Conservation (phyloP, 1,284 basidiomycete species). For the Ganoderma leucocontextum region DNA sequence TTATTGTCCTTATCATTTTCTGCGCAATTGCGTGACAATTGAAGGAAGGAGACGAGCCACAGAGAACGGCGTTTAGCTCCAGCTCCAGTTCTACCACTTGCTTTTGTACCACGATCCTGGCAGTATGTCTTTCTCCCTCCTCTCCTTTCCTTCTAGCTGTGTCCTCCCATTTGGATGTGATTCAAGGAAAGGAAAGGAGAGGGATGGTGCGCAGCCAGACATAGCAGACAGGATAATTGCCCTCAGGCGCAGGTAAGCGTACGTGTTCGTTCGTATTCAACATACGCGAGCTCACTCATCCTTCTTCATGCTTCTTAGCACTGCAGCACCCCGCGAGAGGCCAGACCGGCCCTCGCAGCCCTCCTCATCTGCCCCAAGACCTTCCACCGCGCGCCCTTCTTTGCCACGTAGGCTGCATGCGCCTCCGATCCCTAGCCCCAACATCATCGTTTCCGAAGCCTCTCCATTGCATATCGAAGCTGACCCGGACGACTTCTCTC, state of each 20-base stretch:
- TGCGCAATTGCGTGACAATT: too few species aligned
- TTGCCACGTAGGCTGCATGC: slow-evolving; percentile 41
- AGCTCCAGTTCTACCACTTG: too few species aligned
- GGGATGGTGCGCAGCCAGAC: slow-evolving; percentile 55
- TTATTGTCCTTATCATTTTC: too few species aligned
- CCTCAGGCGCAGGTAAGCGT: slow-evolving; percentile 72
- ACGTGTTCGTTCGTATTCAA: slow-evolving; percentile 38
- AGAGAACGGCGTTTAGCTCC: too few species aligned
- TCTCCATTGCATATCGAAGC: slow-evolving; percentile 54
- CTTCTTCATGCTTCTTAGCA: slow-evolving; percentile 43
- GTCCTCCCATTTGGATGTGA: too few species aligned
- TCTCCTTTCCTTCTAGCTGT: too few species aligned
- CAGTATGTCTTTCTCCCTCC: too few species aligned
- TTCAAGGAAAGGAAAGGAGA: slow-evolving; percentile 48
- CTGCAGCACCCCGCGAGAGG: slow-evolving; percentile 55
- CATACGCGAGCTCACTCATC: slow-evolving; percentile 7
- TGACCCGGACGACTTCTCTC: slow-evolving; percentile 70
- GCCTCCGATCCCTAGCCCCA: slow-evolving; percentile 42
- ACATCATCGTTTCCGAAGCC: slow-evolving; percentile 45
- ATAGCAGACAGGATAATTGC: slow-evolving; percentile 73
- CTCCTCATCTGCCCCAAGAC: slow-evolving; percentile 40
- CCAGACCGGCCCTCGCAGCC: slow-evolving; percentile 50
- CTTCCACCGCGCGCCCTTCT: slow-evolving; percentile 37
- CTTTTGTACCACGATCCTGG: too few species aligned
- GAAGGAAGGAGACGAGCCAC: too few species aligned